Base-by-base conservation (phyloP, 768 basidiomycete genomes). In the Rubroboletus satanas region DNA sequence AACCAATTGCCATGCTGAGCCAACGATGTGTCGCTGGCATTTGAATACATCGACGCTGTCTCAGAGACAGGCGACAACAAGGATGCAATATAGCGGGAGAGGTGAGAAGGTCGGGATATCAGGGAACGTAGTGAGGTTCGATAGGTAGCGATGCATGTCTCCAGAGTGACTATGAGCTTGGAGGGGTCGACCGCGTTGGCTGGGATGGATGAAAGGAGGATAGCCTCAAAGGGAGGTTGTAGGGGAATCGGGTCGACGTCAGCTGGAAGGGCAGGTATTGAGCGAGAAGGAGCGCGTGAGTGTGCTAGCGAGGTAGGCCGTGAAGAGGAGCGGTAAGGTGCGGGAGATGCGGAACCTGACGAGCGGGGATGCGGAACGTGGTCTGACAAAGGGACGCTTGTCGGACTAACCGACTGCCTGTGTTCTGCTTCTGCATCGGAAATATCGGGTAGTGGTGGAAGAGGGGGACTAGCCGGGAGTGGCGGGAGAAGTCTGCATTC, bases 101-200 rank as follows among this genome's bases (percentile, higher is more conserved):
- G 77, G 57, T 81, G 73, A 0, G 90, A 91, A 0, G 85, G 80
- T 5, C 86, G 82, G 12, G 89, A 88, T 3, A 74, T 76, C 44
- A 93, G 68, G 5, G 90, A 88, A 18, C 75, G 74, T 49, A 90
- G 68, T 0, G 85, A 87, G 4, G 89, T 89, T 54, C 80, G 79
- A 63, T 82, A 79, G 0, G 83, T 83, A 31, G 74, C 63, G 0
- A 88, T 88, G 59, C 82, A 83, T 15, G 90, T 90, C 70, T 93
- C 90, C 44, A 93, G 60, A 3, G 83, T 82, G 46, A 93, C 78
- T 47, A 92, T 82, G 33, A 84, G 72, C 60, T 83, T 83, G 10
- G 80, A 78, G 10, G 79, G 78, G 60, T 90, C 83, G 11, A 81
- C 63, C 7, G 66, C 63, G 39, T 72, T 66, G 6, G 72, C 68